phyloP scores from a whole-genome alignment of 768 basidiomycete genomes.

The Cystobasidium onofrii region DNA sequence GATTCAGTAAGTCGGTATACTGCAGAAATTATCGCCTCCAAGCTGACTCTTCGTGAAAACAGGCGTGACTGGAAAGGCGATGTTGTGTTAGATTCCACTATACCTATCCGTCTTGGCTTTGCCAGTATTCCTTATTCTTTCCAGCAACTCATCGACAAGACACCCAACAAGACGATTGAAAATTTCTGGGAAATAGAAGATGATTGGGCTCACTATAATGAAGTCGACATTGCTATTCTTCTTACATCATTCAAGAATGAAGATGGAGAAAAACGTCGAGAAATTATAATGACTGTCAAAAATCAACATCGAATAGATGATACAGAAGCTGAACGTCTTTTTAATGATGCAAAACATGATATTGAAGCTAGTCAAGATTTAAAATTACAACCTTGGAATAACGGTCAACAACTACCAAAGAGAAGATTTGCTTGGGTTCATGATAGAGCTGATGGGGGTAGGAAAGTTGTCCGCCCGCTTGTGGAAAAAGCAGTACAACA shows the following conservation, averaged over 20 bases:
- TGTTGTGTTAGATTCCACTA: conserved; percentile 23
- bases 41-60: not conserved
- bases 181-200: conserved; percentile 19
- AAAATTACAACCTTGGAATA: conserved; percentile 2
- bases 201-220: conserved; percentile 18
- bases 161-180: conserved; percentile 10
- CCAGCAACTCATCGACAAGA: conserved; percentile 22
- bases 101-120: conserved; percentile 28
- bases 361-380: conserved; percentile 26
- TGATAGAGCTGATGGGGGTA: conserved; percentile 3
- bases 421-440: conserved; percentile 25
- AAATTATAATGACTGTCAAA: conserved; percentile 22
- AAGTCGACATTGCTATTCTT: conserved; percentile 26
- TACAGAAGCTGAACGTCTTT: conserved; percentile 19
- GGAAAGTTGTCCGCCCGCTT: conserved; percentile 19
- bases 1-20: conserved; percentile 15
- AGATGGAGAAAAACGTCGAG: conserved; percentile 5
- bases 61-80: conserved; percentile 34
- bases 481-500: conserved; percentile 31
- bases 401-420: conserved; percentile 5
- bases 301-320: conserved; percentile 15
- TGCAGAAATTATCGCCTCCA: not conserved
- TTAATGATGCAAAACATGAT: conserved; percentile 21
- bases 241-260: conserved; percentile 23
- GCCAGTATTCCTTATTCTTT: conserved; percentile 26